These are phyloP conservation scores for Dianthus caryophyllus DNA, from an alignment of 148 eudicot species.

Conservation along the genomic window DNA sequence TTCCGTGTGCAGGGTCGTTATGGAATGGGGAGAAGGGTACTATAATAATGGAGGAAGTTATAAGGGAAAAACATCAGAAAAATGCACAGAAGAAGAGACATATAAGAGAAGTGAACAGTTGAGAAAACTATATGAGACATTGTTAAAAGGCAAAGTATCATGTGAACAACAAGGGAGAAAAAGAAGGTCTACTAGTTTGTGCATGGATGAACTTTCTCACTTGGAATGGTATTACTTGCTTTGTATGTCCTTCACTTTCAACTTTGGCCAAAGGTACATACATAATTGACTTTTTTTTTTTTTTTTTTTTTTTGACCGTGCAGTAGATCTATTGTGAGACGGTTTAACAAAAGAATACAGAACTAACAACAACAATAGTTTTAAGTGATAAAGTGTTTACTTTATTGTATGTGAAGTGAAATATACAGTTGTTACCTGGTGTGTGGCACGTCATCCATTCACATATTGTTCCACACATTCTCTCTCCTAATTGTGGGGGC, in stretches of 20 bases:
- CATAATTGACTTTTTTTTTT: no score
- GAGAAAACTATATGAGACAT: conserved; percentile 46
- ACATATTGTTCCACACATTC: no score
- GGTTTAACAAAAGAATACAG: no score
- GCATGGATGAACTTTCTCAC: conserved; percentile 46
- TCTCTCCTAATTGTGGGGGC: no score
- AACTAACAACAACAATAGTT: no score
- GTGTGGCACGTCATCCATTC: no score
- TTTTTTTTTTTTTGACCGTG: no score
- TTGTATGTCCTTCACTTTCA: conserved; percentile 57
- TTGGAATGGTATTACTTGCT: conserved; percentile 67
- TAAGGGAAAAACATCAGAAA: conserved; percentile 29
- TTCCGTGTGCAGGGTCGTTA: conserved; percentile 35
- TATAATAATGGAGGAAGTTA: conserved; percentile 55
- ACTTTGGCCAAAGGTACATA: conserved; percentile 47
- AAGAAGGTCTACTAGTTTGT: conserved; percentile 31
- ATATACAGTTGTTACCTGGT: no score
- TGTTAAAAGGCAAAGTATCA: conserved; percentile 34
- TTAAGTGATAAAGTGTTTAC: no score
- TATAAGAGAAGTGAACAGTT: conserved; percentile 50
- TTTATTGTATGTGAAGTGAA: no score
- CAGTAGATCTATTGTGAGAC: no score
- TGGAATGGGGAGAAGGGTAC: conserved; percentile 64
- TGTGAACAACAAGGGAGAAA: conserved; percentile 31
- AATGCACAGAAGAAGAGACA: conserved; percentile 32